These are phyloP conservation scores for Pichia sp. DNA, from an alignment of 1,139 yeast genomes.

Conservation along the genomic window DNA sequence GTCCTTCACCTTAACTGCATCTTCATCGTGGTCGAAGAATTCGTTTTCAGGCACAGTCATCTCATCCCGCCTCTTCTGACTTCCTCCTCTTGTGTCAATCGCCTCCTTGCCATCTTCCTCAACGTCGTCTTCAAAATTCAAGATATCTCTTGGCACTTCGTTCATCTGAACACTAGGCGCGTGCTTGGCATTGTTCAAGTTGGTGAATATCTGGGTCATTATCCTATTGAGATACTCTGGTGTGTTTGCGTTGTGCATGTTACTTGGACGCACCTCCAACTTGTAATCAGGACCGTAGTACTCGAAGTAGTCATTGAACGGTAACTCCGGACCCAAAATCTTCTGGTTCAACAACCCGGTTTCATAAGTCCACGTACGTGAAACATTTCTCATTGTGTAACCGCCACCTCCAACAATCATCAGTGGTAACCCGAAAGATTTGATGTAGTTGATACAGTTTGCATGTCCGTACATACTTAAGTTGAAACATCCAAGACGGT, in stretches of 20 bases:
- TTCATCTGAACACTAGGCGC: constrained; percentile 96
- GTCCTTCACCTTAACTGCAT: constrained; percentile 34
- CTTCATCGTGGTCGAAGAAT: constrained; percentile 60
- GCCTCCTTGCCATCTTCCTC: constrained; percentile 73
- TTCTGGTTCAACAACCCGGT: constrained; percentile 84
- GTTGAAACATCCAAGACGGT: constrained; percentile 89
- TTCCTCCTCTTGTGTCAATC: constrained; percentile 87
- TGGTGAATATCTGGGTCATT: constrained; percentile 68
- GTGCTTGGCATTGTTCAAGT: constrained; percentile 81
- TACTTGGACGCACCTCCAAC: constrained; percentile 88
- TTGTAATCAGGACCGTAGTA: constrained; percentile 96
- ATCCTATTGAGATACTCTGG: constrained; percentile 90
- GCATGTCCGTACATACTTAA: constrained; percentile 90
- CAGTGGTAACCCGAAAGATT: constrained; percentile 82
- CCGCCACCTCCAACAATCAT: constrained; percentile 97
- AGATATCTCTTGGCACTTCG: constrained; percentile 81
- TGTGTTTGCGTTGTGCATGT: constrained; percentile 94
- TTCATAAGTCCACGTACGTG: constrained; percentile 92
- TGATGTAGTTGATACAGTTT: constrained; percentile 84
- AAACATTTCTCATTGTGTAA: constrained; percentile 91
- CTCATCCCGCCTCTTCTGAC: constrained; percentile 77
- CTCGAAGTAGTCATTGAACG: constrained; percentile 94
- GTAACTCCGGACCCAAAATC: constrained; percentile 76
- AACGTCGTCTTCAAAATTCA: constrained; percentile 71
- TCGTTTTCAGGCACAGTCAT: constrained; percentile 62